phyloP scores from a whole-genome alignment of 768 basidiomycete species.

The Psilocybe sp. region DNA sequence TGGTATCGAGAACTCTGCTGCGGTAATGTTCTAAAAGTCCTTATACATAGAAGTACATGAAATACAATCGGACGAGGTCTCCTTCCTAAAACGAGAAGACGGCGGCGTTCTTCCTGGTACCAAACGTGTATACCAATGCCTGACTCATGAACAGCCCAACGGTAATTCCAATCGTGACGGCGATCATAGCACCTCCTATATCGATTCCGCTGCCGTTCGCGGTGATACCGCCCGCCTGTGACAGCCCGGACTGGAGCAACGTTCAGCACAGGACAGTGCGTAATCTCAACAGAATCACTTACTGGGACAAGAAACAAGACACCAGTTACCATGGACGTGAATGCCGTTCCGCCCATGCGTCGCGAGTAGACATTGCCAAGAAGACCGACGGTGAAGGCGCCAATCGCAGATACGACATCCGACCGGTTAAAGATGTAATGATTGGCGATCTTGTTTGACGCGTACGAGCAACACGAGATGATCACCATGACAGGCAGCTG shows the following conservation, averaged over 20 bases:
- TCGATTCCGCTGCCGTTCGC: conserved; percentile 81
- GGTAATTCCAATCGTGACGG: conserved; percentile 89
- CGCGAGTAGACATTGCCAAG: conserved; percentile 81
- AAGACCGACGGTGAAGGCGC: conserved; percentile 77
- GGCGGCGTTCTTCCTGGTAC: conserved; percentile 77
- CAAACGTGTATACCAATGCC: conserved; percentile 84
- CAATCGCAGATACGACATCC: conserved; percentile 82
- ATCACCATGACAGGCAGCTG: conserved; percentile 81
- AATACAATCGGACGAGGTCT: not conserved
- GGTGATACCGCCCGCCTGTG: conserved; percentile 82
- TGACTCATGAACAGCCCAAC: conserved; percentile 89
- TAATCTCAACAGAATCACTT: conserved; percentile 27
- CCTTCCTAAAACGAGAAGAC: conserved; percentile 74
- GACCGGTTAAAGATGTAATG: conserved; percentile 84
- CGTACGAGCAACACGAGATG: conserved; percentile 78
- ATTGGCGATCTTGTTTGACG: conserved; percentile 79
- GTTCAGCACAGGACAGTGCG: conserved; percentile 2
- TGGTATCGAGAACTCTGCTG: conserved; percentile 82
- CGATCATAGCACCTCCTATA: conserved; percentile 84
- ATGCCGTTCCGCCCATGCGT: conserved; percentile 81
- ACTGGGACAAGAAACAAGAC: conserved; percentile 87
- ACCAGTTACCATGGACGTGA: conserved; percentile 89
- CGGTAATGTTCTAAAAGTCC: conserved; percentile 76
- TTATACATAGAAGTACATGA: not conserved
- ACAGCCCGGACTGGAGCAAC: conserved; percentile 65